Evolutionary conservation across 73 alveolate species (phyloP), one percentile per base, ranked within the genome.

Genomic region (Blepharisma japonicum): DNA sequence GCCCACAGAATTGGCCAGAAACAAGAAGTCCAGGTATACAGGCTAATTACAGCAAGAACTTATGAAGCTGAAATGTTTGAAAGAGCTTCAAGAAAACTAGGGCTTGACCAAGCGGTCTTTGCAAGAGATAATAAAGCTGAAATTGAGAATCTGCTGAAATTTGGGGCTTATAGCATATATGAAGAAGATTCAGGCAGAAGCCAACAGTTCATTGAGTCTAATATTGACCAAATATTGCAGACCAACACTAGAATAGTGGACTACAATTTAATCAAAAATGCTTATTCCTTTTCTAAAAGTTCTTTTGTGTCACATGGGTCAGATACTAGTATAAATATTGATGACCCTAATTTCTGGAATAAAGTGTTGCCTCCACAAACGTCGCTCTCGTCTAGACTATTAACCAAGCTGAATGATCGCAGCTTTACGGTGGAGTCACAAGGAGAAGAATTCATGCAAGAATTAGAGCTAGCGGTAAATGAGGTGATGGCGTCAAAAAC

Each of bases 1-100:
- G 99, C 99, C 25, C 99, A 97, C 83, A 89, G 99, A 83, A 92
- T 97, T 45, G 99, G 99, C 51, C 92, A 97, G 86, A 93, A 89
- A 61, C 87, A 94, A 81, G 98, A 95, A 79, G 99, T 96, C 39
- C 87, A 91, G 77, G 99, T 97, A 48, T 97, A 88, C 85, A 85
- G 99, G 74, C 84, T 97, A 66, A 86, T 95, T 32, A 95, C 99
- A 2, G 86, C 90, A 45, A 92, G 95, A 77, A 92, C 99, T 55
- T 94, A 94, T 74, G 99, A 97, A 86, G 98, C 96, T 79, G 94
- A 96, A 78, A 93, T 97, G 97, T 92, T 97, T 61, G 97, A 94
- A 68, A 80, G 96, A 72, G 98, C 98, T 42, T 78, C 92, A 3
- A 91, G 89, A 71, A 94, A 94, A 70, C 85, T 94, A 45, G 98